Conservation (phyloP, 2,329 filamentous ascomycete genomes). For the Fusarium sp. region DNA sequence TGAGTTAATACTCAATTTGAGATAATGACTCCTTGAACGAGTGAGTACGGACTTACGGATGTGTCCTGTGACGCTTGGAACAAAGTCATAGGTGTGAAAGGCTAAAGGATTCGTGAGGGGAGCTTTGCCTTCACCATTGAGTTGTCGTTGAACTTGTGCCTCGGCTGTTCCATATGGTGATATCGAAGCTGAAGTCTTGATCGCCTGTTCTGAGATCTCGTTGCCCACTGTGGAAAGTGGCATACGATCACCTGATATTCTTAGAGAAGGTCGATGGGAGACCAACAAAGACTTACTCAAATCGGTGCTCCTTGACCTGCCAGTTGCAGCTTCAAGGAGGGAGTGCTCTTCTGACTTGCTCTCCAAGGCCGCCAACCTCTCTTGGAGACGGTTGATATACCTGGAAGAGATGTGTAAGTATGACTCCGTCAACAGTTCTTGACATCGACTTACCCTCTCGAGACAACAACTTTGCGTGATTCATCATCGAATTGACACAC, state of each 20-base stretch:
- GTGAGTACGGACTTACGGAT: not conserved
- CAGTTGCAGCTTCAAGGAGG: not conserved
- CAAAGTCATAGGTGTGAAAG: constrained; percentile 33
- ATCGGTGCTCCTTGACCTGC: not conserved
- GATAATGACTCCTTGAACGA: not conserved
- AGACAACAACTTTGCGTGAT: constrained; percentile 27
- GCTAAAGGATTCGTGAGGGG: constrained; percentile 29
- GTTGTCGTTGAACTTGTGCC: not conserved
- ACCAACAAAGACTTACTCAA: not conserved
- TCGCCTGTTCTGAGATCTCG: not conserved
- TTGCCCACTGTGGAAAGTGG: not conserved
- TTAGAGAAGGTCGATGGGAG: not conserved
- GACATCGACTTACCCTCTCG: constrained; percentile 5
- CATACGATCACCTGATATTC: not conserved
- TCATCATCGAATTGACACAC: constrained; percentile 24
- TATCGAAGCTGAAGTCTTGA: not conserved
- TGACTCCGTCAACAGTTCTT: too few relatives aligned
- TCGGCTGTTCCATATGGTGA: not conserved
- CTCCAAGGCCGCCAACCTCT: constrained; percentile 18
- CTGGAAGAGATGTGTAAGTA: not conserved
- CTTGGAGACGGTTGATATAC: constrained; percentile 23
- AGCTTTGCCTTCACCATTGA: constrained; percentile 8
- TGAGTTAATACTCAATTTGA: not conserved
- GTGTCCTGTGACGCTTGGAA: constrained; percentile 16
- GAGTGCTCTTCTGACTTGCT: not conserved